Evolutionary conservation across 1,139 yeast genomes (phyloP).

Genomic region (Nakaseomyces kungkrabaensis): DNA sequence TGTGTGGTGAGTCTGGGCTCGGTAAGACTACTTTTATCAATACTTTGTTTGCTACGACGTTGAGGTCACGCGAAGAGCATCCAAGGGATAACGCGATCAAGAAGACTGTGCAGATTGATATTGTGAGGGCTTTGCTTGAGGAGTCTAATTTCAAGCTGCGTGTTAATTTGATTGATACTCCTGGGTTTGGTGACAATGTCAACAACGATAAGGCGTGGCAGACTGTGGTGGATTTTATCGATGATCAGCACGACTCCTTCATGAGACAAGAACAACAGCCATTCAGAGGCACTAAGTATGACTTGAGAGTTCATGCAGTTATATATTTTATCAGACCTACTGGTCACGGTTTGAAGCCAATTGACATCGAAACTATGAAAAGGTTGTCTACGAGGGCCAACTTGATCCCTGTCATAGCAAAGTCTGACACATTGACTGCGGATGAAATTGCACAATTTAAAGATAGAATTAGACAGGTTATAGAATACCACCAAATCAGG

Average conservation of each 20-base stretch:
- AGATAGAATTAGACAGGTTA: conserved; percentile 76
- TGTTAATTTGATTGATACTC: conserved; percentile 87
- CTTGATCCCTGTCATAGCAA: conserved; percentile 90
- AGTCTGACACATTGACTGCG: conserved; percentile 85
- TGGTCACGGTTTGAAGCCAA: conserved; percentile 87
- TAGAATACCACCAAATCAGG: conserved; percentile 83
- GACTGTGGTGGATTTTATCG: conserved; percentile 85
- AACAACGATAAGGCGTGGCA: conserved; percentile 91
- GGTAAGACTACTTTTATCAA: conserved; percentile 93
- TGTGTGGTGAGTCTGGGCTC: conserved; percentile 91
- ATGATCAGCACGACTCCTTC: conserved; percentile 90
- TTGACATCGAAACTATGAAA: conserved; percentile 91
- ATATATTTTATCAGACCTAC: conserved; percentile 93
- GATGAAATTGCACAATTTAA: conserved; percentile 75
- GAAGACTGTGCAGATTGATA: conserved; percentile 86
- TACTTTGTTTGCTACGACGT: conserved; percentile 70
- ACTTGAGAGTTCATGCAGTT: conserved; percentile 91
- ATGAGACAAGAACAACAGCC: conserved; percentile 99
- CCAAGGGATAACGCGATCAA: conserved; percentile 44
- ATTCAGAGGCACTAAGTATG: conserved; percentile 54
- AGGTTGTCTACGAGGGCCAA: conserved; percentile 81
- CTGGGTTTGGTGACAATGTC: conserved; percentile 96
- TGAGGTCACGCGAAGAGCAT: conserved; percentile 32
- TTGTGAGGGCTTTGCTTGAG: conserved; percentile 83
- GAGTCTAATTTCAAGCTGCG: conserved; percentile 83